Evolutionary conservation across 176 grass and related monocot species (phyloP), one percentile per base, ranked within the genome.

Genomic region (Alloteropsis semialata): DNA sequence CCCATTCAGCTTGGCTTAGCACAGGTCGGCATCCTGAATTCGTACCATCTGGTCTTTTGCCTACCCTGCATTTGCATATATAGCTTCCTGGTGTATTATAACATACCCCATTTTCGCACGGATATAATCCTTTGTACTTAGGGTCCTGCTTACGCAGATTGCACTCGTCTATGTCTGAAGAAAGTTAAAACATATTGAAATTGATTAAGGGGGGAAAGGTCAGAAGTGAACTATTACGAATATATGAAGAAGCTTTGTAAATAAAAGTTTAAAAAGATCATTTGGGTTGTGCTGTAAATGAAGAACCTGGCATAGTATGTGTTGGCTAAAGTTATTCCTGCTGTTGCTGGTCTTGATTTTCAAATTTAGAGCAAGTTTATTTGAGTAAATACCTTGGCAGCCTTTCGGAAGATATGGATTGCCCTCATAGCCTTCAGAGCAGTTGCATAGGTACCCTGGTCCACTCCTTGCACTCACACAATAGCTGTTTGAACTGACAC

Each of bases 401-500:
- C 80, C 80, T 15, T 44, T 2, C 1, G 0, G 25, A 42, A 83
- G 64, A 45, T 88, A 83, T 43, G 86, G 80, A 28, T 83, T 88
- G 6, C 80, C 86, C 7, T 79, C 21, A 14, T 92, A 92, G 5
- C 86, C 90, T 46, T 46, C 0, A 6, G 66, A 82, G n/a, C 90
- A 92, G 25, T 62, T 82, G 67, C 86, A 89, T 3, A 84, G 0
- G 45, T 92, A 89, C 1, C 90, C 90, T 34, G 12, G 53, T 4
- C 79, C 87, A 30, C 74, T 83, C 21, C 3, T 86, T 61, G 86
- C 61, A 5, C 1, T 19, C 53, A 48, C 25, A 64, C 85, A 91
- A 12, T 78, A 51, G 37, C 90, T 89, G 43, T 89, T 86, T 72
- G 62, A 10, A 66, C 83, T 89, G 6, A 53, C n/a, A 37, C 90